These are phyloP conservation scores for Fusarium torulosum DNA, from an alignment of 2,329 filamentous ascomycete species.

Conservation along the genomic window DNA sequence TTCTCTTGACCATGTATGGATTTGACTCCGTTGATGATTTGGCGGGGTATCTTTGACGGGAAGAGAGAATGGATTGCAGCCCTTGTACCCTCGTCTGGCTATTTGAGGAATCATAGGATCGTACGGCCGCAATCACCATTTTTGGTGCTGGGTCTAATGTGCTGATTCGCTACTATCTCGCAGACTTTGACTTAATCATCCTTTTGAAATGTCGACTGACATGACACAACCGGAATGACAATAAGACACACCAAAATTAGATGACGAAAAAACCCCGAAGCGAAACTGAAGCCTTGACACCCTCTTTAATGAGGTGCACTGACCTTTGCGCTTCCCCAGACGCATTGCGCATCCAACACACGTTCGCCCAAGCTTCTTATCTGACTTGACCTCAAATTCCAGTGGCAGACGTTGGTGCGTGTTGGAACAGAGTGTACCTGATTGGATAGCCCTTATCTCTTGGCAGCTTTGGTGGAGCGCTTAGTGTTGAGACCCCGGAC, in stretches of 20 bases:
- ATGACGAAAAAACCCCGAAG: slow-evolving; percentile 7
- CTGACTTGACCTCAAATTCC: slow-evolving; percentile 22
- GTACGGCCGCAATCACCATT: slow-evolving; percentile 5
- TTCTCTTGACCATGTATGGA: slow-evolving; percentile 31
- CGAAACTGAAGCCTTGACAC: slow-evolving; percentile 12
- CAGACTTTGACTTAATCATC: no score
- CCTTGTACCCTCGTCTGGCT: slow-evolving; percentile 5
- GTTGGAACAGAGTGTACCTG: slow-evolving; percentile 34
- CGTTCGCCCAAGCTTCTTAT: slow-evolving; percentile 39
- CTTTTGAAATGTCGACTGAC: no score
- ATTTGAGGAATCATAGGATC: slow-evolving; percentile 9
- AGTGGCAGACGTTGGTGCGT: slow-evolving; percentile 30
- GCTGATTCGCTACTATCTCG: slow-evolving; percentile 7
- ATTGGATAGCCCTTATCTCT: slow-evolving; percentile 52
- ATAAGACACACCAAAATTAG: slow-evolving; percentile 12
- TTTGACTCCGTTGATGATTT: slow-evolving; percentile 10
- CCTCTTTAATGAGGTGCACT: slow-evolving; percentile 21
- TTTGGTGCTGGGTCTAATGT: neutral
- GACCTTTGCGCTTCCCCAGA: slow-evolving; percentile 39
- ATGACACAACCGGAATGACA: neutral
- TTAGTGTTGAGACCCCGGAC: slow-evolving; percentile 35
- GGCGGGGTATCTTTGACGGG: neutral
- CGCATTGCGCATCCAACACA: slow-evolving; percentile 29
- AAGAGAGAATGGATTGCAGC: neutral
- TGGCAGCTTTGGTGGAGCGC: slow-evolving; percentile 40